Evolutionary conservation across 805 yeast genomes (phyloP).

Genomic region (Blastobotrys attinorum): DNA sequence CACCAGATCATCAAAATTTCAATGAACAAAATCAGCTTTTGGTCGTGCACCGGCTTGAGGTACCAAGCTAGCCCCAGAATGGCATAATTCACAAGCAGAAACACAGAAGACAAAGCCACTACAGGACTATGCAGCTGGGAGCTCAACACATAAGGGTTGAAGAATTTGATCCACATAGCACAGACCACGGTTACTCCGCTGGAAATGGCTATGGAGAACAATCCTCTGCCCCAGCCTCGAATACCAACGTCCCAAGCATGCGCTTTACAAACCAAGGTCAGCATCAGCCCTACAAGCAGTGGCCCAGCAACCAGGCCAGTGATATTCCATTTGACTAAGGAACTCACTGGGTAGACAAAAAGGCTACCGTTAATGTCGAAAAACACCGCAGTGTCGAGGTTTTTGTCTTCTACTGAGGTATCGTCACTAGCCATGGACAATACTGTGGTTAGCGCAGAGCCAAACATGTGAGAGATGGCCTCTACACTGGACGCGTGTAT

Average conservation of each 20-base stretch:
- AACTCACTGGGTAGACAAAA: constrained; percentile 45
- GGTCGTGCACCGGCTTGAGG: constrained; percentile 44
- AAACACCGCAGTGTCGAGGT: constrained; percentile 42
- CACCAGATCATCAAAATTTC: constrained; percentile 52
- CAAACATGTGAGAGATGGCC: constrained; percentile 80
- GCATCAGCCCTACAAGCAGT: constrained; percentile 39
- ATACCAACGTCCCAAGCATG: constrained; percentile 44
- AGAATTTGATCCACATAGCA: constrained; percentile 34
- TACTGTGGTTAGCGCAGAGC: constrained; percentile 57
- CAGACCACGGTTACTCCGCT: constrained; percentile 30
- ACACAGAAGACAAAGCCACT: constrained; percentile 38
- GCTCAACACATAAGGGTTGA: constrained; percentile 46
- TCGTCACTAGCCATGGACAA: constrained; percentile 37
- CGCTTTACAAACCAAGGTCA: constrained; percentile 28
- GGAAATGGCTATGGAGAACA: constrained; percentile 47
- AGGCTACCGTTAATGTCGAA: constrained; percentile 56
- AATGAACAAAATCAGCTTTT: constrained; percentile 48
- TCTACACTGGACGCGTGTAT: constrained; percentile 55
- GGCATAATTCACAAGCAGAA: constrained; percentile 48
- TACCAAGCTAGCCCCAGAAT: constrained; percentile 41
- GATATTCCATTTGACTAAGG: constrained; percentile 45
- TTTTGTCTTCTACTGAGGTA: constrained; percentile 22
- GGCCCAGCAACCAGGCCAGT: constrained; percentile 50
- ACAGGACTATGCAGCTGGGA: constrained; percentile 44
- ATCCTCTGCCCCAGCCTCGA: constrained; percentile 45